Percentiles rank a stretch among this genome's conserved stretches.
phyloP scores from a whole-genome alignment of 768 basidiomycete species.

The Coprinopsis strossmayeri region DNA sequence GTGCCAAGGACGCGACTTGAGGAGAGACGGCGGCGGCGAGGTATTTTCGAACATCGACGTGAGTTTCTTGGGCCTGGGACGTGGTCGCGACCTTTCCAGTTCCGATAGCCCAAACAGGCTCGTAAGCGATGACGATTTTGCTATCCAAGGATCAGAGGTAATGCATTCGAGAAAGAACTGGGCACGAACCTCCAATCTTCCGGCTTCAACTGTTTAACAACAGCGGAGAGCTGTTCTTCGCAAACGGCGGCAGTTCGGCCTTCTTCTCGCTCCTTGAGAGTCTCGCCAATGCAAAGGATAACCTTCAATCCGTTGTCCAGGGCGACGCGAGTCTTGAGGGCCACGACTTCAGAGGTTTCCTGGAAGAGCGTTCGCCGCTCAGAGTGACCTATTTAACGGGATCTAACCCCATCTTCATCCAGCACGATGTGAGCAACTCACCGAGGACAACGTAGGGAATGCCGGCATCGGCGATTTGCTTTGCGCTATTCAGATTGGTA shows the following conservation, averaged over 20 bases:
- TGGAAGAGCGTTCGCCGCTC: conserved; percentile 92
- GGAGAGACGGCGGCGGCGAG: conserved; percentile 58
- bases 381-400: conserved; percentile 65
- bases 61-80: conserved; percentile 89
- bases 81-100: conserved; percentile 94
- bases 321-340: conserved; percentile 81
- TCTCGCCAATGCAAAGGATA: conserved; percentile 96
- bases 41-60: conserved; percentile 75
- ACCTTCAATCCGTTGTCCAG: conserved; percentile 71
- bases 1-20: conserved; percentile 61
- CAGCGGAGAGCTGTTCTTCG: conserved; percentile 74
- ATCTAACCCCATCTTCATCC: conserved; percentile 1
- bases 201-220: conserved; percentile 52
- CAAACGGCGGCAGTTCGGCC: conserved; percentile 75
- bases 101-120: conserved; percentile 98
- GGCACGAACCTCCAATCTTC: conserved; percentile 72
- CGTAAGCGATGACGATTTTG: conserved; percentile 91
- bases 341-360: conserved; percentile 79
- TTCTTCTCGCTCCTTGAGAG: conserved; percentile 79
- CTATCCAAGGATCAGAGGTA: conserved; percentile 30
- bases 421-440: conserved; percentile 22
- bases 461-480: conserved; percentile 79
- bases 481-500: conserved; percentile 41
- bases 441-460: conserved; percentile 92
- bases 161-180: neutral